A percentile compares a stretch with the other conserved stretches of the same genome.
Evolutionary conservation across 192 early-diverging fungal species (phyloP).

Genomic region (Fimicolochytrium jonesii): DNA sequence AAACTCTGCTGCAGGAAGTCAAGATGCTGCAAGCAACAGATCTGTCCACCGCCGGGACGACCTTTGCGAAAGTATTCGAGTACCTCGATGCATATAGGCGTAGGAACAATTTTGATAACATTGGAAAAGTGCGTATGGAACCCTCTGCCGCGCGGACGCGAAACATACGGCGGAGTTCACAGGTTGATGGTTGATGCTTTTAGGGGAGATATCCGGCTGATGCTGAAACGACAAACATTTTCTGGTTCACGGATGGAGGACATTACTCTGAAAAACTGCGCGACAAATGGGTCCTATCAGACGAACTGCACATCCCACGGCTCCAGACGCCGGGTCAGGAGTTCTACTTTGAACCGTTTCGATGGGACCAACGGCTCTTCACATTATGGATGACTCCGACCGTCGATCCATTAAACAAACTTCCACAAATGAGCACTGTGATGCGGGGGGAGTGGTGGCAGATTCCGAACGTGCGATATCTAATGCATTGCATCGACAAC

Average conservation of each 20-base stretch:
- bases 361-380: conserved; percentile 77
- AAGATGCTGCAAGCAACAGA: conserved; percentile 56
- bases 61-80: conserved; percentile 65
- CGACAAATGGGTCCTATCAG: conserved; percentile 17
- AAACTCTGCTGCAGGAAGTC: conserved; percentile 53
- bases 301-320: conserved; percentile 54
- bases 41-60: conserved; percentile 62
- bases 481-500: conserved; percentile 65
- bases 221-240: conserved; percentile 61
- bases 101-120: conserved; percentile 60
- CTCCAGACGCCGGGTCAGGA: conserved; percentile 60
- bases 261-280: conserved; percentile 34
- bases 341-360: conserved; percentile 70
- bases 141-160: too few relatives aligned
- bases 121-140: conserved; percentile 50
- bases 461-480: conserved; percentile 42
- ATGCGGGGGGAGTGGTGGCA: conserved; percentile 60
- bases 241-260: conserved; percentile 79
- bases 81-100: conserved; percentile 63
- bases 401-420: conserved; percentile 28
- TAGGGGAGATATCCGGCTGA: conserved; percentile 66
- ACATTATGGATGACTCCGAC: conserved; percentile 43
- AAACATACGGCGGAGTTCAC: too few relatives aligned
- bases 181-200: too few relatives aligned
- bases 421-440: conserved; percentile 62